phyloP scores from a whole-genome alignment of 352 stramenopile species.

The Pseudoperonospora humuli region DNA sequence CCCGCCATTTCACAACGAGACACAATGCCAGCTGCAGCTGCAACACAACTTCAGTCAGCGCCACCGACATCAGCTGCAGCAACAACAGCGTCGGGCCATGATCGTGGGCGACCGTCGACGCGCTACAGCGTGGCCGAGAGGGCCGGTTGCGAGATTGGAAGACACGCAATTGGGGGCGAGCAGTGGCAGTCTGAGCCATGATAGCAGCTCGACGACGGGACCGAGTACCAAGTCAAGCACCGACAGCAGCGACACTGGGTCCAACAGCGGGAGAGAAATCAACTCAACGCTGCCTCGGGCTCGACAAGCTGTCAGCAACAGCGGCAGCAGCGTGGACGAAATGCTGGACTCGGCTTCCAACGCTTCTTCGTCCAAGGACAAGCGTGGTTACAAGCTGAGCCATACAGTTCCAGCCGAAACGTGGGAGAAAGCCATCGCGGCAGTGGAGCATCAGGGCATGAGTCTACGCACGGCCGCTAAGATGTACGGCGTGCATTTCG shows the following conservation, averaged over 20 bases:
- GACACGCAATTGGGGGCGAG: slow-evolving; percentile 3
- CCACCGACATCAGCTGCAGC: slow-evolving; percentile 12
- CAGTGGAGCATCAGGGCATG: slow-evolving; percentile 48
- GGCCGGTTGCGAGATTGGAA: background rate
- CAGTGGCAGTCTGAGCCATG: background rate
- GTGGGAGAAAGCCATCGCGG: slow-evolving; percentile 51
- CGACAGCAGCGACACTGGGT: background rate
- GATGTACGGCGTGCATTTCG: slow-evolving; percentile 45
- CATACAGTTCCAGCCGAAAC: slow-evolving; percentile 48
- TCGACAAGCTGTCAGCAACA: background rate
- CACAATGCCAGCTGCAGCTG: slow-evolving; percentile 9
- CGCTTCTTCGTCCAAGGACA: slow-evolving; percentile 13
- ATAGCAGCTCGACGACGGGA: slow-evolving; percentile 1
- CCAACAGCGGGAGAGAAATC: background rate
- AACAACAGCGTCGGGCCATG: slow-evolving; percentile 17
- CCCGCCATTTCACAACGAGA: slow-evolving; percentile 1
- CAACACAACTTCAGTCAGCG: slow-evolving; percentile 10
- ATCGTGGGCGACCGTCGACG: slow-evolving; percentile 9
- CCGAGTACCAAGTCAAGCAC: slow-evolving; percentile 1
- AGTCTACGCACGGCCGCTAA: slow-evolving; percentile 41
- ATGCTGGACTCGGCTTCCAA: slow-evolving; percentile 11
- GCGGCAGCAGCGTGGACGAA: slow-evolving; percentile 6
- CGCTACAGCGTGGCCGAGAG: background rate
- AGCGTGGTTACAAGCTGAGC: slow-evolving; percentile 40
- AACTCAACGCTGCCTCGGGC: background rate